Conservation (phyloP, 495 filamentous ascomycete genomes). For the Parachaetomium inaequale region DNA sequence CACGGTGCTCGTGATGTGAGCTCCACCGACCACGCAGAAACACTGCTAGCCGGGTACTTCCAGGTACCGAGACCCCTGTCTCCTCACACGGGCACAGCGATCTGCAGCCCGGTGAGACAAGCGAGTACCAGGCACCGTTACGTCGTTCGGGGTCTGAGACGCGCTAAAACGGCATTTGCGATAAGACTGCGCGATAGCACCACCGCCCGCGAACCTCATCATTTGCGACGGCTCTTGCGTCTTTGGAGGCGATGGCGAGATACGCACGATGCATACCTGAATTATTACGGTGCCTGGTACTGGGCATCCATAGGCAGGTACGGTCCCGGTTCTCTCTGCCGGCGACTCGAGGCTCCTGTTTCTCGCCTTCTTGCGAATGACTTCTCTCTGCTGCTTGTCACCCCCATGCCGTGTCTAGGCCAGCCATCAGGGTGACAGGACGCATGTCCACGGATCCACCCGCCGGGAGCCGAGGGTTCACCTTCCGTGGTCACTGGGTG, state of each 20-base stretch:
- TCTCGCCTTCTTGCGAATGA: not conserved
- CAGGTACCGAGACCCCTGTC: conserved; percentile 11
- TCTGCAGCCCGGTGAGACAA: conserved; percentile 14
- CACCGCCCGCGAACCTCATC: conserved; percentile 16
- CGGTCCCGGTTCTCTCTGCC: conserved; percentile 10
- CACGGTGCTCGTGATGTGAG: conserved; percentile 30
- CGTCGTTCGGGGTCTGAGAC: conserved; percentile 13
- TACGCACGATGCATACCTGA: not conserved
- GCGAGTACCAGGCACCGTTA: conserved; percentile 9
- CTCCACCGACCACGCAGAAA: conserved; percentile 8
- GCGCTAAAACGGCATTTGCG: conserved; percentile 30
- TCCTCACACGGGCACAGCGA: not conserved
- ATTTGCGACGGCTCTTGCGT: conserved; percentile 23
- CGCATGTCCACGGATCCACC: conserved; percentile 8
- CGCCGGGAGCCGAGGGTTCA: not conserved
- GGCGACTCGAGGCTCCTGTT: not conserved
- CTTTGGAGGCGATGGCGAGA: conserved; percentile 18
- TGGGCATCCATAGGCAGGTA: not conserved
- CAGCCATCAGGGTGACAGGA: conserved; percentile 1
- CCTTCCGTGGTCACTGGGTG: not conserved
- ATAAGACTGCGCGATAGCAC: conserved; percentile 34
- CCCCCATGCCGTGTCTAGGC: not conserved
- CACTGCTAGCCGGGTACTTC: conserved; percentile 14
- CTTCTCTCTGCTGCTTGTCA: not conserved
- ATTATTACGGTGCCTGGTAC: not conserved